phyloP scores from a whole-genome alignment of 2,329 filamentous ascomycete genomes.

The Aspergillus fumigatus region DNA sequence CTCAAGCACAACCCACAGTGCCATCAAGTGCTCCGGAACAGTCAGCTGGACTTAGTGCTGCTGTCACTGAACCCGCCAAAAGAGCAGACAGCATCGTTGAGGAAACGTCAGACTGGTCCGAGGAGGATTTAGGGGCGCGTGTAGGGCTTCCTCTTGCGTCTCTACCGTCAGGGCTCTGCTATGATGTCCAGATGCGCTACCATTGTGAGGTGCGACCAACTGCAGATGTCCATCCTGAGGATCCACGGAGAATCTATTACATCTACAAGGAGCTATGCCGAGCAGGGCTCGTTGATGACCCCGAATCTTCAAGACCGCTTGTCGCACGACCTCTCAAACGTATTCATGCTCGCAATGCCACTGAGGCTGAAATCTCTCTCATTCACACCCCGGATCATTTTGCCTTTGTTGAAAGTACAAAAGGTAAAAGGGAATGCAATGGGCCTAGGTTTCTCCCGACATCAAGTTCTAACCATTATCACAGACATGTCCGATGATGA shows the following conservation, averaged over 20 bases:
- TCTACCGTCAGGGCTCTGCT: constrained; percentile 73
- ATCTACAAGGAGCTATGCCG: constrained; percentile 87
- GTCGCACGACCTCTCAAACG: constrained; percentile 56
- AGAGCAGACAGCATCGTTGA: constrained; percentile 34
- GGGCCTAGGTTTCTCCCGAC: not conserved
- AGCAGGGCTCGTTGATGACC: constrained; percentile 68
- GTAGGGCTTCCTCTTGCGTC: constrained; percentile 44
- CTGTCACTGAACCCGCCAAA: constrained; percentile 14
- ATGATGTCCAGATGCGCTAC: constrained; percentile 92
- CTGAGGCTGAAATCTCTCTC: constrained; percentile 70
- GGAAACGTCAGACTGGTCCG: constrained; percentile 39
- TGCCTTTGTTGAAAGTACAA: constrained; percentile 65
- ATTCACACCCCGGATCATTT: constrained; percentile 77
- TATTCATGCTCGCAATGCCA: constrained; percentile 74
- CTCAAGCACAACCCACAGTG: constrained; percentile 9
- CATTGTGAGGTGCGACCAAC: constrained; percentile 75
- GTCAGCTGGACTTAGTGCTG: constrained; percentile 22
- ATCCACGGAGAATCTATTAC: constrained; percentile 83
- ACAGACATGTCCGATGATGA: constrained; percentile 52
- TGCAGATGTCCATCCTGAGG: constrained; percentile 81
- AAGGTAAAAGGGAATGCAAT: constrained; percentile 30
- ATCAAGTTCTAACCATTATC: constrained; percentile 11
- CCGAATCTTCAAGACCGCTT: constrained; percentile 48
- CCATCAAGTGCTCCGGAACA: constrained; percentile 21
- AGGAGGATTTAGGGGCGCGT: constrained; percentile 32